Conservation (phyloP, 352 stramenopile genomes). For the Globisporangium radiosum region DNA sequence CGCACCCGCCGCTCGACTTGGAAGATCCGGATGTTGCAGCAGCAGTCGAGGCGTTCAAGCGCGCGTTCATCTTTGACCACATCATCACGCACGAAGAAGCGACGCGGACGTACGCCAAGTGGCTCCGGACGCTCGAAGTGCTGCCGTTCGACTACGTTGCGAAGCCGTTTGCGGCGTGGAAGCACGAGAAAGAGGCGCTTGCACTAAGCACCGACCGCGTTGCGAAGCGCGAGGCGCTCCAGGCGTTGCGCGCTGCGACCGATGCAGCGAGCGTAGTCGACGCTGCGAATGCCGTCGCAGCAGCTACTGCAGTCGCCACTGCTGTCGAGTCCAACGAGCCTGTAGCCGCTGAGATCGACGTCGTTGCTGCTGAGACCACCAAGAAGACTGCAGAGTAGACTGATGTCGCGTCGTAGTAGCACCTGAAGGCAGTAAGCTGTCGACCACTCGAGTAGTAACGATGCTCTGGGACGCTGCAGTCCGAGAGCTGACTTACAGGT, state of each 20-base stretch:
- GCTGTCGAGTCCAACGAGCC: too few relatives aligned
- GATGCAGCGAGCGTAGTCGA: neutral
- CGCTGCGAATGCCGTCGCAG: neutral
- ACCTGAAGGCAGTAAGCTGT: neutral
- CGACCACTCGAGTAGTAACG: neutral
- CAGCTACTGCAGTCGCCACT: neutral
- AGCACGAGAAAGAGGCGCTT: conserved; percentile 67
- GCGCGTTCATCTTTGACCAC: conserved; percentile 68
- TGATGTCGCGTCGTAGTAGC: neutral
- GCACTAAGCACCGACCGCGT: conserved; percentile 27
- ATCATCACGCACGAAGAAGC: conserved; percentile 77
- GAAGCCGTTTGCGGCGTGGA: conserved; percentile 60
- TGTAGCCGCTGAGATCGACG: too few relatives aligned
- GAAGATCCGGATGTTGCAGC: conserved; percentile 39
- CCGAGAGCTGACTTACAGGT: too few relatives aligned
- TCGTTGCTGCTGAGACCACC: neutral
- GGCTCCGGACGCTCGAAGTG: conserved; percentile 60
- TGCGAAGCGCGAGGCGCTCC: conserved; percentile 35
- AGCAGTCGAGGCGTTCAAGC: conserved; percentile 74
- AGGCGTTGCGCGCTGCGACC: conserved; percentile 15
- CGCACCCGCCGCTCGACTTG: conserved; percentile 61
- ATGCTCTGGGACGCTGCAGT: too few relatives aligned
- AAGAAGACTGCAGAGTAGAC: neutral
- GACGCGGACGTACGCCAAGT: conserved; percentile 77
- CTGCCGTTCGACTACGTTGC: conserved; percentile 68